Evolutionary conservation across 1,284 basidiomycete species (phyloP), one percentile per base, ranked within the genome.

Genomic region (Takashimella koratensis): DNA sequence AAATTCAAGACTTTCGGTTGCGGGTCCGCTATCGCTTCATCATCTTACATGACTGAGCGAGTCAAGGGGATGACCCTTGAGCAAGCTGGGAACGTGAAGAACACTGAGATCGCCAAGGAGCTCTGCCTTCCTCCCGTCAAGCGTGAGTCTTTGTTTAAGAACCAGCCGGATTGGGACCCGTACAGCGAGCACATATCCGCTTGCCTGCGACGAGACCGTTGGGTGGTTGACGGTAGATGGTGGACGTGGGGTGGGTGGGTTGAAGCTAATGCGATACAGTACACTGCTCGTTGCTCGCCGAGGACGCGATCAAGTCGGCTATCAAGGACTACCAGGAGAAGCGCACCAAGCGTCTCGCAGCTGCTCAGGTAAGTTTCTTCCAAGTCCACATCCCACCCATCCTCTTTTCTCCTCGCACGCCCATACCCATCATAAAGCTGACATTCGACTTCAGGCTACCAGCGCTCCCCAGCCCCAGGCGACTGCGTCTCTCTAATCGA

Each of bases 21-120:
- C 53, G 74, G 96, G 53, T 95, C 90, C 59, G 96, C 95, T 62
- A 98, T 98, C 60, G 96, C 96, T 2, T 95, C 91, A 3, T 92
- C 88, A 69, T 92, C 89, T 11, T 97, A 93, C 76, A 92, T 96
- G 88, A 99, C 95, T 19, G 95, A 98, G 79, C 87, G 93, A 49
- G 94, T 99, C 63, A 96, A 88, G 79, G 96, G 96, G 22, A 81
- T 98, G 64, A 87, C 87, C 16, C 79, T 99, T 52, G 94, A 98
- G 53, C 89, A 95, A 62, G 96, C 96, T 12, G 90, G 90, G 53
- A 86, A 87, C 71, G 97, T 99, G 70, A 96, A 94, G 79, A 99
- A 99, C 80, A 98, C 95, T 6, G 96, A 98, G 76, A 98, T 98
- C 71, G 96, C 96, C 8, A 94, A 97, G 79, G 94, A 98, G 76